phyloP scores from a whole-genome alignment of 2,329 filamentous ascomycete species.

The Escovopsis sp. region DNA sequence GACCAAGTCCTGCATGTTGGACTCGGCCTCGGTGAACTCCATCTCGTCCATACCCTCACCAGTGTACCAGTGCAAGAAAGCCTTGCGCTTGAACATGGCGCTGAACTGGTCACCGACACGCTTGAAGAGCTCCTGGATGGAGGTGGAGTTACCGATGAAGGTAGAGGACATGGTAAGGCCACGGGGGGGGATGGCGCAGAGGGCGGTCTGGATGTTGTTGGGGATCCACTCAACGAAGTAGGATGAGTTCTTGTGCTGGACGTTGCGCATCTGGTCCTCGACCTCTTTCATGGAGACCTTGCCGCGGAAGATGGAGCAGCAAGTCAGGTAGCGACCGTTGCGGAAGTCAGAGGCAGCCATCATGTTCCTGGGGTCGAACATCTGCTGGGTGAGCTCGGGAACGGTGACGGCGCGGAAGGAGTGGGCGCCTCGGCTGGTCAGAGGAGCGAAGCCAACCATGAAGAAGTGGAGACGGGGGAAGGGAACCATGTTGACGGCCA shows the following conservation, averaged over 20 bases:
- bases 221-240: constrained; percentile 99
- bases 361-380: constrained; percentile 99
- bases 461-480: constrained; percentile 99
- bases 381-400: constrained; percentile 97
- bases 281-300: constrained; percentile 99
- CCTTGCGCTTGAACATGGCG: constrained; percentile 99
- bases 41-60: constrained; percentile 99
- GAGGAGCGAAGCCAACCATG: constrained; percentile 99
- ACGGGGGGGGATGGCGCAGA: constrained; percentile 95
- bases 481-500: constrained; percentile 99
- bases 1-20: constrained; percentile 99
- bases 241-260: constrained; percentile 98
- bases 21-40: constrained; percentile 99
- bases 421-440: constrained; percentile 74
- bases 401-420: constrained; percentile 97
- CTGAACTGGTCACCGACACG: constrained; percentile 98
- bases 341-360: constrained; percentile 99
- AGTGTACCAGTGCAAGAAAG: constrained; percentile 99
- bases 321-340: constrained; percentile 98
- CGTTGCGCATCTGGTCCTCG: constrained; percentile 99
- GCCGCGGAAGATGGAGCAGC: constrained; percentile 98
- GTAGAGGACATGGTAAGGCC: constrained; percentile 99
- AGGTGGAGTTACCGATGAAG: constrained; percentile 98
- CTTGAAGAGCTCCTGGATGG: constrained; percentile 99
- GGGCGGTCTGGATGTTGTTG: constrained; percentile 99